These are phyloP conservation scores for Ligustrum vulgare DNA, from an alignment of 257 asterid species.

Conservation along the genomic window DNA sequence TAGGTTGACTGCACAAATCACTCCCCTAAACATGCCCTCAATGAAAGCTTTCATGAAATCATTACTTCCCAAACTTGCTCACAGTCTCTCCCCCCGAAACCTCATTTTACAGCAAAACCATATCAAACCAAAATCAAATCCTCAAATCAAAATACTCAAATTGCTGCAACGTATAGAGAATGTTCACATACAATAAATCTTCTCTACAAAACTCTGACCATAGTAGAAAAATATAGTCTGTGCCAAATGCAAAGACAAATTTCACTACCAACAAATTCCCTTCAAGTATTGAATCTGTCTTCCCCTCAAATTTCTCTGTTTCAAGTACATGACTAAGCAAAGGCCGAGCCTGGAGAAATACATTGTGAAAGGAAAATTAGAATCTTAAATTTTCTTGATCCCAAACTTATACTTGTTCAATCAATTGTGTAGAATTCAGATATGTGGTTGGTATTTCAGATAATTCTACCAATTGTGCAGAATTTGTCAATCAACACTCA, in stretches of 20 bases:
- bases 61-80: too few relatives aligned
- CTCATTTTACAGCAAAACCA: too few relatives aligned
- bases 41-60: too few relatives aligned
- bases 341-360: slow-evolving; percentile 81
- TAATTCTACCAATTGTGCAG: too few relatives aligned
- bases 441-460: background rate
- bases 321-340: slow-evolving; percentile 68
- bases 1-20: too few relatives aligned
- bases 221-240: slow-evolving; percentile 12
- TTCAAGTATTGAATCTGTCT: slow-evolving; percentile 77
- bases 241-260: slow-evolving; percentile 29
- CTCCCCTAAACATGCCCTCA: too few relatives aligned
- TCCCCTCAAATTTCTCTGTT: slow-evolving; percentile 47
- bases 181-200: slow-evolving; percentile 22
- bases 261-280: slow-evolving; percentile 59
- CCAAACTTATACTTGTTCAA: background rate
- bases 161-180: slow-evolving; percentile 28
- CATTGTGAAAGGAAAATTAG: background rate
- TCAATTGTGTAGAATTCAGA: background rate
- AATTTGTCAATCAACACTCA: too few relatives aligned
- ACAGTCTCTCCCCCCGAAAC: too few relatives aligned
- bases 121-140: too few relatives aligned
- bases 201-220: slow-evolving; percentile 32
- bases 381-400: slow-evolving; percentile 1
- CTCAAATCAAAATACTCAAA: slow-evolving; percentile 4